Percentiles rank a stretch among this genome's conserved stretches.
Conservation (phyloP, 768 basidiomycete genomes). For the Termitomyces sp. region DNA sequence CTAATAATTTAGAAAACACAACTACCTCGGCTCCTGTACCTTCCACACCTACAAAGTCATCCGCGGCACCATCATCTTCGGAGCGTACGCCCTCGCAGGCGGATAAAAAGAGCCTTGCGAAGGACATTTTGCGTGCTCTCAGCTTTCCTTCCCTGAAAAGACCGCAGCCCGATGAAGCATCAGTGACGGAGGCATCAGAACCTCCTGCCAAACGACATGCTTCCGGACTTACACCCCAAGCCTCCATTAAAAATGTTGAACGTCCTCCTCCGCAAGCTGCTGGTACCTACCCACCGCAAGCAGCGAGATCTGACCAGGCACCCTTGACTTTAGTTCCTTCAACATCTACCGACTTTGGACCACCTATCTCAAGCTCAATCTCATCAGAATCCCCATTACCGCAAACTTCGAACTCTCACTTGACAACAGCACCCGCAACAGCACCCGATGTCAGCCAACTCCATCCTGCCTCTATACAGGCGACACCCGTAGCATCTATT, state of each 20-base stretch:
- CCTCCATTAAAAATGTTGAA: neutral
- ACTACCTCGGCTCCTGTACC: neutral
- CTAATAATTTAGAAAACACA: neutral
- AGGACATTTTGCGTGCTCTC: slow-evolving; percentile 55
- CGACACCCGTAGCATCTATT: neutral
- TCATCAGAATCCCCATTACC: neutral
- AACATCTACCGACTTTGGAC: neutral
- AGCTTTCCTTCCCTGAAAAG: slow-evolving; percentile 29
- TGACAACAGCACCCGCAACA: neutral
- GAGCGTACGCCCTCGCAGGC: slow-evolving; percentile 39
- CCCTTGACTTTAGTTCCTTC: neutral
- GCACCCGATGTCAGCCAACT: neutral
- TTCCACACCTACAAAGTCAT: neutral
- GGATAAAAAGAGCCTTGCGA: slow-evolving; percentile 51
- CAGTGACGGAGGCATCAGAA: neutral
- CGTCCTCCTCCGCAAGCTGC: neutral
- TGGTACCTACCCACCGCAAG: neutral
- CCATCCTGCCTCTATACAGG: neutral
- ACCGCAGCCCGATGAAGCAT: slow-evolving; percentile 13
- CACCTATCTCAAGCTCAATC: neutral
- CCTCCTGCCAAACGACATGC: slow-evolving; percentile 16
- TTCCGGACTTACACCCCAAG: neutral
- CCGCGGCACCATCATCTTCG: neutral
- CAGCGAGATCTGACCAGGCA: neutral
- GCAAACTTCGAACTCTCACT: neutral